A percentile compares a stretch with the other conserved stretches of the same genome.
Evolutionary conservation across 2,329 filamentous ascomycete genomes (phyloP).

Genomic region (Penicillium sp.): DNA sequence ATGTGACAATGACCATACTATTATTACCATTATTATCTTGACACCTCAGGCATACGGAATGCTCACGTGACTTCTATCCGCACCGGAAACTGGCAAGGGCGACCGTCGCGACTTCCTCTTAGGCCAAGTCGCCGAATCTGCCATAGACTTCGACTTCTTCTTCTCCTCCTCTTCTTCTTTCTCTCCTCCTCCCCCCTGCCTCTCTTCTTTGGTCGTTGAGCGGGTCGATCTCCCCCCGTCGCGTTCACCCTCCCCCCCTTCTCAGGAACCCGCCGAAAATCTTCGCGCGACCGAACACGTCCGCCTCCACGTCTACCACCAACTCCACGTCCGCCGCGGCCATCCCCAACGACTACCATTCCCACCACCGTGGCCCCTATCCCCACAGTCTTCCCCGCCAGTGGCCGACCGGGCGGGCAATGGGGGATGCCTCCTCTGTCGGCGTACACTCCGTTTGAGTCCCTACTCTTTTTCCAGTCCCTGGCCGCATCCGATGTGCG

Average conservation of each 20-base stretch:
- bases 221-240: not conserved
- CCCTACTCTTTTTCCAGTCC: slow-evolving; percentile 81
- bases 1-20: too few relatives aligned
- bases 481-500: slow-evolving; percentile 70
- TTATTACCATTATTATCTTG: too few relatives aligned
- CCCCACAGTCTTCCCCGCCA: slow-evolving; percentile 36
- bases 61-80: too few relatives aligned
- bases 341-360: slow-evolving; percentile 3
- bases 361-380: slow-evolving; percentile 43
- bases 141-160: not conserved
- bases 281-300: slow-evolving; percentile 14
- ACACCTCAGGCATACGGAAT: too few relatives aligned
- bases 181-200: not conserved
- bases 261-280: slow-evolving; percentile 7
- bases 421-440: slow-evolving; percentile 64
- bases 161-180: not conserved
- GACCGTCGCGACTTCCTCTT: too few relatives aligned
- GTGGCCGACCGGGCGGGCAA: slow-evolving; percentile 45
- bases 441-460: slow-evolving; percentile 82
- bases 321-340: slow-evolving; percentile 6
- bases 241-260: not conserved
- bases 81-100: too few relatives aligned
- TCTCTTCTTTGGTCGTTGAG: not conserved
- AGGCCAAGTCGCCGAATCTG: too few relatives aligned
- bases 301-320: not conserved